A percentile compares a stretch with the other conserved stretches of the same genome.
Conservation (phyloP, 2,329 filamentous ascomycete species). For the Sarocladium brachiariae region DNA sequence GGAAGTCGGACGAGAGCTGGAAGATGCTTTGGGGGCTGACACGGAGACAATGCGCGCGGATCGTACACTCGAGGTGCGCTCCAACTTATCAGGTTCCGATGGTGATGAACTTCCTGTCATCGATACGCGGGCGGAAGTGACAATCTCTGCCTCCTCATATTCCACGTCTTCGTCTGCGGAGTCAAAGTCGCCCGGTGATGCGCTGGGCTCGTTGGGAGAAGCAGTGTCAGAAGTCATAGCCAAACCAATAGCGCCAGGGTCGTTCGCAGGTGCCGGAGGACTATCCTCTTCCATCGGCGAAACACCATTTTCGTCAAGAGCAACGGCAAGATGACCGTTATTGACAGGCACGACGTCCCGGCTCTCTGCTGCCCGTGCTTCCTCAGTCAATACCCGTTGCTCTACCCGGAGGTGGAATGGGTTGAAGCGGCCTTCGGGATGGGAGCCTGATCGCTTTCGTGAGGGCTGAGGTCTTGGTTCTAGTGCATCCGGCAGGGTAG, state of each 20-base stretch:
- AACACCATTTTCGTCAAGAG: not conserved
- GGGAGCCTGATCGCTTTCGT: constrained; percentile 1
- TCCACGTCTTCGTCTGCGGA: constrained; percentile 35
- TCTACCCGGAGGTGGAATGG: not conserved
- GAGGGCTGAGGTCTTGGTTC: not conserved
- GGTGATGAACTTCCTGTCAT: constrained; percentile 39
- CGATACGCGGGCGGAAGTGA: constrained; percentile 51
- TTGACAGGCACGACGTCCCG: not conserved
- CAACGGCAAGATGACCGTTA: not conserved
- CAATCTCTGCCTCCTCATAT: constrained; percentile 51
- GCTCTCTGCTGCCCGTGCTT: not conserved
- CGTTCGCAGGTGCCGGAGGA: not conserved
- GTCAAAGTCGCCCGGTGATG: not conserved
- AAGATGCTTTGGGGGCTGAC: constrained; percentile 42
- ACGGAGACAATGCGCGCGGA: constrained; percentile 55
- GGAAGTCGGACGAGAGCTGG: constrained; percentile 41
- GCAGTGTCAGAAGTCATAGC: constrained; percentile 1
- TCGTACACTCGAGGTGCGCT: constrained; percentile 39
- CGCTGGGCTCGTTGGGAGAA: not conserved
- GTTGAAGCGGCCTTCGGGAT: not conserved
- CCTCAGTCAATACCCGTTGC: not conserved
- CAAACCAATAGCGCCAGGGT: not conserved
- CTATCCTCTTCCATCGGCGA: not conserved
- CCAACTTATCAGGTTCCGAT: constrained; percentile 35
- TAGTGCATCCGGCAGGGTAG: constrained; percentile 29